Percentiles rank a stretch among this genome's conserved stretches.
phyloP scores from a whole-genome alignment of 2,329 filamentous ascomycete genomes.

The Ophidiomyces ophidiicola region DNA sequence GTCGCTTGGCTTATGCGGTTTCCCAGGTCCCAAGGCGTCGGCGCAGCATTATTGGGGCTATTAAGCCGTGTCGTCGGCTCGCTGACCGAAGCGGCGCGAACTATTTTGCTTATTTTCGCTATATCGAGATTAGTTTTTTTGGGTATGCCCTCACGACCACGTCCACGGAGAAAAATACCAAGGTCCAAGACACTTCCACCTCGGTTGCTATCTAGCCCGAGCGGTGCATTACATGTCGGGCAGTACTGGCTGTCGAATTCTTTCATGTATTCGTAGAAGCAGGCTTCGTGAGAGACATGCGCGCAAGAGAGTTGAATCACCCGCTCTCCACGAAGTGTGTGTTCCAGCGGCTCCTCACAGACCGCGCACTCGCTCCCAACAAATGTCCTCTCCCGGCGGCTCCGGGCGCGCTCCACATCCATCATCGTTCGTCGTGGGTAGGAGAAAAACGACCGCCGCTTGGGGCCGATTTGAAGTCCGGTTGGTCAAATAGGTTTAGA shows the following conservation, averaged over 20 bases:
- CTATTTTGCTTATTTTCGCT: constrained; percentile 94
- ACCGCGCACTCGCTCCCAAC: constrained; percentile 90
- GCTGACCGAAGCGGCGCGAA: constrained; percentile 62
- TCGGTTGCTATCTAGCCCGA: constrained; percentile 83
- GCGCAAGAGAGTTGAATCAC: constrained; percentile 91
- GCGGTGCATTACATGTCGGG: constrained; percentile 80
- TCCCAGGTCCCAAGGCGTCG: constrained; percentile 47
- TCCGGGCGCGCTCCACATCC: constrained; percentile 64
- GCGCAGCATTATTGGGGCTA: constrained; percentile 46
- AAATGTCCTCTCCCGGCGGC: constrained; percentile 82
- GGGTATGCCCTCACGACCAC: neutral
- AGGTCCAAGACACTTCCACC: constrained; percentile 88
- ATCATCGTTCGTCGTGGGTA: constrained; percentile 33
- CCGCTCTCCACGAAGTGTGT: constrained; percentile 84
- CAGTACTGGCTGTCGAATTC: constrained; percentile 91
- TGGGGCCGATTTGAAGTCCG: no score
- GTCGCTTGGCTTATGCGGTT: constrained; percentile 24
- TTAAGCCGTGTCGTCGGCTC: constrained; percentile 45
- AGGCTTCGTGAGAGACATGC: constrained; percentile 96
- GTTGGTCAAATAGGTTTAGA: no score
- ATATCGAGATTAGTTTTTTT: constrained; percentile 14
- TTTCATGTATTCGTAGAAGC: constrained; percentile 96
- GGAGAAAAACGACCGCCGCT: no score
- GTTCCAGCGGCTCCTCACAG: constrained; percentile 91
- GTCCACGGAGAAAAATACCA: constrained; percentile 51